Conservation (phyloP, 257 asterid species). For the Handroanthus guayacan region DNA sequence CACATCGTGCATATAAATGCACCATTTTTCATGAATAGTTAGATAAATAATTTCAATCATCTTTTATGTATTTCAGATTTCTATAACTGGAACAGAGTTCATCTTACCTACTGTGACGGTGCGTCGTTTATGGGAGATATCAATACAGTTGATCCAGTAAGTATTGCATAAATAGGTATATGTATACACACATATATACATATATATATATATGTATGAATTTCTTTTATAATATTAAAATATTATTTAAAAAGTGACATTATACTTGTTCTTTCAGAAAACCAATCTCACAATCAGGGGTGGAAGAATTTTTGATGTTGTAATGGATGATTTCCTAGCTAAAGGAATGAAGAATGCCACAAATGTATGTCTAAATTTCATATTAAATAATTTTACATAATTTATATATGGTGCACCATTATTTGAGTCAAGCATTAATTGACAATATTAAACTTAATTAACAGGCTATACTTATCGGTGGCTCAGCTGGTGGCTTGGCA, state of each 20-base stretch:
- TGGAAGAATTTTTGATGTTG: not conserved
- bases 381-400: not conserved
- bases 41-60: no score
- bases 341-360: constrained; percentile 13
- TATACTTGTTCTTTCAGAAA: not conserved
- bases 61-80: constrained; percentile 16
- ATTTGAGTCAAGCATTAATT: no score
- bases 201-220: no score
- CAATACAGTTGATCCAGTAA: constrained; percentile 18
- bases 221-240: no score
- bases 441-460: not conserved
- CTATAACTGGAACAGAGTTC: constrained; percentile 29
- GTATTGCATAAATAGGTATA: not conserved
- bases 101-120: constrained; percentile 20
- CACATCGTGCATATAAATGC: not conserved
- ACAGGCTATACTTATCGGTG: constrained; percentile 35
- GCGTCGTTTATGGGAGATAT: constrained; percentile 15
- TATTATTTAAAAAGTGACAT: not conserved
- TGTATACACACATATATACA: not conserved
- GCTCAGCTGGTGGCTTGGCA: constrained; percentile 35
- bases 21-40: no score
- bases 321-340: not conserved
- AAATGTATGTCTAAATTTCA: not conserved
- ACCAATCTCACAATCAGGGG: not conserved
- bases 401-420: no score